Evolutionary conservation across 2,329 filamentous ascomycete species (phyloP).

Genomic region (Stagonosporopsis cucurbitacearum): DNA sequence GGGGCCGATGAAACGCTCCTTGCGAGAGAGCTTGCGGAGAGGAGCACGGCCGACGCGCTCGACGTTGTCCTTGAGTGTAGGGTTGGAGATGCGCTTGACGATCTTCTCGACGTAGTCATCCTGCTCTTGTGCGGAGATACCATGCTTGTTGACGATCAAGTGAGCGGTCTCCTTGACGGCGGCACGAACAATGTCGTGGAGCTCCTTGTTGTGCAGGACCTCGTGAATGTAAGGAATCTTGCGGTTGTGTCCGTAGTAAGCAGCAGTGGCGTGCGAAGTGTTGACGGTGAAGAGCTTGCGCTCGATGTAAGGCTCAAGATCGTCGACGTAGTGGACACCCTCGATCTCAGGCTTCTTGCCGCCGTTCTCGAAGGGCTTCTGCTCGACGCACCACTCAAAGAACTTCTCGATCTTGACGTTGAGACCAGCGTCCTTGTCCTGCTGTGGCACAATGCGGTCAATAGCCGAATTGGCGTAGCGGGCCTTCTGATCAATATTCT

Average conservation of each 20-base stretch:
- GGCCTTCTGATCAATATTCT: slow-evolving; percentile 74
- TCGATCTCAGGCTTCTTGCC: slow-evolving; percentile 75
- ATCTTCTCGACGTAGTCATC: slow-evolving; percentile 90
- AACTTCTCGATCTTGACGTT: slow-evolving; percentile 98
- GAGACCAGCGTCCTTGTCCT: slow-evolving; percentile 78
- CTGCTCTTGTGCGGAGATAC: slow-evolving; percentile 77
- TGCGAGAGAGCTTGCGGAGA: slow-evolving; percentile 89
- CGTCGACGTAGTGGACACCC: slow-evolving; percentile 90
- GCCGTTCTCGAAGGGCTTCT: slow-evolving; percentile 76
- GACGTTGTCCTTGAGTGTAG: slow-evolving; percentile 87
- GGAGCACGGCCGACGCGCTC: slow-evolving; percentile 96
- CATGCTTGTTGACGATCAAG: slow-evolving; percentile 87
- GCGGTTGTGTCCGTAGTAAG: slow-evolving; percentile 90
- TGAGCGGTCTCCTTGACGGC: slow-evolving; percentile 85
- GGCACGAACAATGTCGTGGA: slow-evolving; percentile 78
- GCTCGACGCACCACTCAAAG: slow-evolving; percentile 98
- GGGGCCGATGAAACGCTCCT: slow-evolving; percentile 94
- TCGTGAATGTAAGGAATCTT: slow-evolving; percentile 90
- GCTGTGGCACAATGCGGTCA: slow-evolving; percentile 95
- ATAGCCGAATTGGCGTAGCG: slow-evolving; percentile 97
- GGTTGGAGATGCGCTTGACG: slow-evolving; percentile 90
- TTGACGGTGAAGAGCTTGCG: slow-evolving; percentile 99
- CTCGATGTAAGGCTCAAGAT: slow-evolving; percentile 95
- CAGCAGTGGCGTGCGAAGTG: slow-evolving; percentile 93
- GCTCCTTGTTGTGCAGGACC: slow-evolving; percentile 79